Conservation (phyloP, 2,329 filamentous ascomycete genomes). For the Didymella exigua region DNA sequence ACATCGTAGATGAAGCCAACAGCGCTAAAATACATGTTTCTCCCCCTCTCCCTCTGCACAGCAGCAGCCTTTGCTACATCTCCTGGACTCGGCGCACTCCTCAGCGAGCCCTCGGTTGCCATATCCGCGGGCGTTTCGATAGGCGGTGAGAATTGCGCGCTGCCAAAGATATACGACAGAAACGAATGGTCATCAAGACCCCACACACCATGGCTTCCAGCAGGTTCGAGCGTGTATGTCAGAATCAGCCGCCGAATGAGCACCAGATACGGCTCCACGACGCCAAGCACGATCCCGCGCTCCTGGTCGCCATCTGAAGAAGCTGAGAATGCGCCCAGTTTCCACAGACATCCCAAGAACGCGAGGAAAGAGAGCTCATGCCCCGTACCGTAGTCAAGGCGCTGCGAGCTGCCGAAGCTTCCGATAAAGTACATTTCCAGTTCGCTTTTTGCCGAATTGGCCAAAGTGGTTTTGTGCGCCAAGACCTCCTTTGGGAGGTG, state of each 20-base stretch:
- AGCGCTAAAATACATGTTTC: slow-evolving; percentile 86
- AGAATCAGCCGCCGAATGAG: slow-evolving; percentile 83
- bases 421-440: slow-evolving; percentile 80
- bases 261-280: slow-evolving; percentile 84
- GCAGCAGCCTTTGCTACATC: slow-evolving; percentile 61
- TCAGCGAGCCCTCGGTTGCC: slow-evolving; percentile 78
- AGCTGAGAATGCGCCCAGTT: slow-evolving; percentile 77
- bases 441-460: slow-evolving; percentile 65
- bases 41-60: slow-evolving; percentile 50
- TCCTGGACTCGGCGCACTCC: slow-evolving; percentile 68
- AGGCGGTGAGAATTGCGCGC: slow-evolving; percentile 82
- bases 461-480: slow-evolving; percentile 34
- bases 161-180: slow-evolving; percentile 91
- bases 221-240: slow-evolving; percentile 91
- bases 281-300: slow-evolving; percentile 77
- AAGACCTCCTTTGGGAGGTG: slow-evolving; percentile 60
- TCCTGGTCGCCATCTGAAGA: slow-evolving; percentile 65
- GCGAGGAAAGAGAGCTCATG: slow-evolving; percentile 95
- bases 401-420: slow-evolving; percentile 83
- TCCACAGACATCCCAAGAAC: slow-evolving; percentile 90
- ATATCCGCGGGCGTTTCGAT: slow-evolving; percentile 63
- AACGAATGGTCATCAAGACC: slow-evolving; percentile 98
- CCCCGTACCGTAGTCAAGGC: slow-evolving; percentile 93
- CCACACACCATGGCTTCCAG: slow-evolving; percentile 97
- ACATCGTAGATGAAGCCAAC: slow-evolving; percentile 98